Base-by-base conservation (phyloP, 495 filamentous ascomycete genomes). In the Penicillium paxilli region DNA sequence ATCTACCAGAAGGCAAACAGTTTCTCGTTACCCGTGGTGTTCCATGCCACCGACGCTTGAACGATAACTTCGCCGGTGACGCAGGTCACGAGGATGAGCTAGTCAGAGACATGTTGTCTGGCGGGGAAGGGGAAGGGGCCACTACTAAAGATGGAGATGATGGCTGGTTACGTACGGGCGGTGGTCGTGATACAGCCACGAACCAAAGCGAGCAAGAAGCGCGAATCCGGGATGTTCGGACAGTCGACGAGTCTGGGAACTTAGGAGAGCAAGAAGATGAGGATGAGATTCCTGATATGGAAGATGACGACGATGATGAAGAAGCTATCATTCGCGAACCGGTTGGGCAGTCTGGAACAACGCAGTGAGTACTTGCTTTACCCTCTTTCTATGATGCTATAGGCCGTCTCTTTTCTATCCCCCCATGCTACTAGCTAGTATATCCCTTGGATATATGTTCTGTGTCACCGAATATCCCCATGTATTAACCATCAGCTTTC, bases 211-310 rank as follows among this genome's bases (percentile, higher is more conserved):
- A 59, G 80, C 86, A 90, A 62, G 90, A 87, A 47, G 83, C 86
- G 35, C 82, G 87, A 65, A 83, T 84, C 33, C 71, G 81, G 47
- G 92, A 97, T 72, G 92, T 96, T 42, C 73, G 90, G 57, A 96
- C 90, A 0, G 82, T 95, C 42, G 90, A 95, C 65, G 91, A 94
- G 60, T 80, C 90, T 11, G 90, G 90, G 7, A 90, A 90, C 54
- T 65, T 80, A 46, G 79, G 82, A 25, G 87, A 89, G 55, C 74
- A 89, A 11, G 90, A 87, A 17, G 82, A 92, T 4, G 85, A 87
- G 8, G 90, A 92, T 42, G 94, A 97, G 64, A 96, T 97, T 54
- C 92, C 92, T 1, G 94, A 98, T 69, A 97, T 97, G 89, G 94
- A 98, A 61, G 94, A 98, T 63, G 93, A 96, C 49, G 88, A 92